These are phyloP conservation scores for Eragrostis curvula DNA, from an alignment of 176 grass and related monocot species.

Conservation along the genomic window DNA sequence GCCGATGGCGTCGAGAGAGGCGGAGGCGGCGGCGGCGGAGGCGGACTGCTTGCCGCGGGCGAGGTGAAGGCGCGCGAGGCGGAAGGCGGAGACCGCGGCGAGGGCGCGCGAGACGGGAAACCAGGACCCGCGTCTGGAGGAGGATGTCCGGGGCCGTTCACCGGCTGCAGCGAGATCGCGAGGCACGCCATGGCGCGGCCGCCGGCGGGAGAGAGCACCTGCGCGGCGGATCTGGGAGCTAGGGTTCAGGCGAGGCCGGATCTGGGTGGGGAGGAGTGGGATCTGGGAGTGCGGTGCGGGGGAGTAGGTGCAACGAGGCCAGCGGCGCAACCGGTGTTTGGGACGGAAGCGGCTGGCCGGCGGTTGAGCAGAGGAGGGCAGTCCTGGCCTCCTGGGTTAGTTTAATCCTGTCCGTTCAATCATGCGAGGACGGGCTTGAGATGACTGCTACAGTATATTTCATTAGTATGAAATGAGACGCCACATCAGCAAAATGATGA, in stretches of 20 bases:
- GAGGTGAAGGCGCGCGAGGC: constrained; percentile 79
- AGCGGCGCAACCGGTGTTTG: constrained; percentile 13
- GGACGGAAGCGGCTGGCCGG: not conserved
- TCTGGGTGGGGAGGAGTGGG: not conserved
- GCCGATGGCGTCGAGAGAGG: no score
- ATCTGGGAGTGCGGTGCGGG: constrained; percentile 3
- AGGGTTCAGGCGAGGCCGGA: not conserved
- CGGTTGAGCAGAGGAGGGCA: not conserved
- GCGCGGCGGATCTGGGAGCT: constrained; percentile 39
- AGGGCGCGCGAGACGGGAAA: constrained; percentile 97
- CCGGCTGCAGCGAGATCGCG: constrained; percentile 91
- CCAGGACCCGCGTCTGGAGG: constrained; percentile 91
- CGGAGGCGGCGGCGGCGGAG: not conserved
- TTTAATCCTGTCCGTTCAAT: not conserved
- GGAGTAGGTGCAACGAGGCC: constrained; percentile 19
- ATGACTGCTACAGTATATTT: not conserved
- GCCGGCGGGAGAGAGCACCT: not conserved
- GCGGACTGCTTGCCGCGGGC: constrained; percentile 46
- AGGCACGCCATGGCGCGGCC: constrained; percentile 81
- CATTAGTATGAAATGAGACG: no score
- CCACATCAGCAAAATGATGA: no score
- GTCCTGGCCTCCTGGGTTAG: no score
- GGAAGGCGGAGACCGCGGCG: constrained; percentile 93
- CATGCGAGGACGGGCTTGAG: not conserved
- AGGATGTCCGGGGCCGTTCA: constrained; percentile 92